Percentiles rank a stretch among this genome's conserved stretches.
Conservation (phyloP, 1,139 yeast species). For the Hansenula lynferdii region DNA sequence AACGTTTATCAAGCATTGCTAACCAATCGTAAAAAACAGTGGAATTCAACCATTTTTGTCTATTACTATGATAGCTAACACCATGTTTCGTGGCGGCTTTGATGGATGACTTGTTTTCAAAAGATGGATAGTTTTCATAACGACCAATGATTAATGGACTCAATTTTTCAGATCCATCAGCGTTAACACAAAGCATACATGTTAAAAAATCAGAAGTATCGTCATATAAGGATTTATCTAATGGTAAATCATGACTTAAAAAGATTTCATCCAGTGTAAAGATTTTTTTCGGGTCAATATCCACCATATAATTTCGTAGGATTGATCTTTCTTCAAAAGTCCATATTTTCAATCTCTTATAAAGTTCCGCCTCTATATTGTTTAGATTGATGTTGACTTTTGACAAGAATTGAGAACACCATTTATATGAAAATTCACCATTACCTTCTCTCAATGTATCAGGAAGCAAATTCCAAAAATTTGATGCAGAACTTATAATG, state of each 20-base stretch:
- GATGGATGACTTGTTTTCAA: constrained; percentile 39
- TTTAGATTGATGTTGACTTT: constrained; percentile 49
- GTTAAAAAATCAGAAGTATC: constrained; percentile 51
- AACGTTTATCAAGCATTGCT: constrained; percentile 52
- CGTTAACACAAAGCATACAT: constrained; percentile 57
- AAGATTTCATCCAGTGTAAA: constrained; percentile 61
- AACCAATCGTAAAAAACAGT: constrained; percentile 61
- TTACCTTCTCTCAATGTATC: constrained; percentile 51
- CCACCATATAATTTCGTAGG: constrained; percentile 31
- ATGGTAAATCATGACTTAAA: constrained; percentile 54
- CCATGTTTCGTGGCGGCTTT: constrained; percentile 49
- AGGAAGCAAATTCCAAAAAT: constrained; percentile 61
- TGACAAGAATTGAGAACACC: constrained; percentile 57
- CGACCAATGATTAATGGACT: constrained; percentile 60
- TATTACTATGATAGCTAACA: constrained; percentile 53
- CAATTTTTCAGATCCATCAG: constrained; percentile 58
- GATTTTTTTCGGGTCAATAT: constrained; percentile 46
- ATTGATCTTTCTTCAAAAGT: constrained; percentile 48
- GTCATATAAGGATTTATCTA: constrained; percentile 50
- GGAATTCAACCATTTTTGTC: constrained; percentile 64
- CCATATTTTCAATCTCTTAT: constrained; percentile 55
- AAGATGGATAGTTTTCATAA: constrained; percentile 43
- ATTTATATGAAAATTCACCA: constrained; percentile 59
- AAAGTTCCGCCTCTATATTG: constrained; percentile 41
- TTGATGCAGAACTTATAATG: constrained; percentile 57